Conservation (phyloP, 257 asterid species). For the Ocimum tenuiflorum region DNA sequence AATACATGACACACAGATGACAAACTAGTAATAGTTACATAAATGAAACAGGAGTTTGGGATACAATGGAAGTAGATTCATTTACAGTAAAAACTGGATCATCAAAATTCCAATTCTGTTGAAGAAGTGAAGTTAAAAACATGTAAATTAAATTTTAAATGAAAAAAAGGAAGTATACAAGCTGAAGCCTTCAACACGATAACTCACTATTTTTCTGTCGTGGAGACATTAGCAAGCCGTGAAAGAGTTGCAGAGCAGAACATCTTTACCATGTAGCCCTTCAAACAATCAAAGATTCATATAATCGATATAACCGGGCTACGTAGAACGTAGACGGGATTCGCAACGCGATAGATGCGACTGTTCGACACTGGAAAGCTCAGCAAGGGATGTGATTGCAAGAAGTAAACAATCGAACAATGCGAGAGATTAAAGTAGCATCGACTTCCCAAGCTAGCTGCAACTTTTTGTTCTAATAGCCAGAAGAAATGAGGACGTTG, state of each 20-base stretch:
- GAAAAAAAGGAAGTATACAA: too few relatives aligned
- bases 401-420: too few relatives aligned
- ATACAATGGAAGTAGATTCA: too few relatives aligned
- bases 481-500: conserved; percentile 79
- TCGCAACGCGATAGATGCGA: conserved; percentile 8
- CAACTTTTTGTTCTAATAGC: conserved; percentile 31
- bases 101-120: too few relatives aligned
- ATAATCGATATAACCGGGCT: conserved; percentile 14
- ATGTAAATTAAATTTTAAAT: too few relatives aligned
- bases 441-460: conserved; percentile 3
- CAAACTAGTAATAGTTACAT: too few relatives aligned
- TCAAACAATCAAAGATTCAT: conserved; percentile 20
- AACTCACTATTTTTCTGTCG: neutral
- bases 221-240: conserved; percentile 21
- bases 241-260: conserved; percentile 27
- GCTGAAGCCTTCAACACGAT: conserved; percentile 6
- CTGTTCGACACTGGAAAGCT: neutral
- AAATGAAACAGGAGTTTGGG: too few relatives aligned
- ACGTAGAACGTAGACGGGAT: neutral
- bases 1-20: too few relatives aligned
- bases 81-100: too few relatives aligned
- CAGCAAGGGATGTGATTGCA: neutral
- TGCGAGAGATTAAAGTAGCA: neutral
- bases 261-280: conserved; percentile 29
- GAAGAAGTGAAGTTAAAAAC: too few relatives aligned